phyloP scores from a whole-genome alignment of 371 early-diverging fungal genomes.

The Zopfochytrium polystomum region DNA sequence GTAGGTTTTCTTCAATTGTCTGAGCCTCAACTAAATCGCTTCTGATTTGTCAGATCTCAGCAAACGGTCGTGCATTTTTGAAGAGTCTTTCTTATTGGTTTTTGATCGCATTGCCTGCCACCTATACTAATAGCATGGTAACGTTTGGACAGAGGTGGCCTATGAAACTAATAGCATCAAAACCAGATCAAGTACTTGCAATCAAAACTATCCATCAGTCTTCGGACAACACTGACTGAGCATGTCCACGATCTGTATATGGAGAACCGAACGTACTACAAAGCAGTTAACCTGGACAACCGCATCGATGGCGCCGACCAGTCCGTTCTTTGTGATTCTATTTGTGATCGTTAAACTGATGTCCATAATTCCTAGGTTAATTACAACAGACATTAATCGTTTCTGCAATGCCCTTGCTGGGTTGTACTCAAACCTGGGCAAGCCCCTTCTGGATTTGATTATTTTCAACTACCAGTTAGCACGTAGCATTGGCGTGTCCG shows the following conservation, averaged over 20 bases:
- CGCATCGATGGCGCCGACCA: constrained; percentile 51
- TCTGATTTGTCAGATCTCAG: constrained; percentile 55
- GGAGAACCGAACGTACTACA: constrained; percentile 68
- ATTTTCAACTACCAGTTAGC: constrained; percentile 56
- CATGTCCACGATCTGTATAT: constrained; percentile 61
- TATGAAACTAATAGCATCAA: neutral
- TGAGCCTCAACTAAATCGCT: neutral
- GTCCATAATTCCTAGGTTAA: constrained; percentile 26
- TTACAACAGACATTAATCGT: constrained; percentile 52
- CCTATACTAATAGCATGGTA: constrained; percentile 91
- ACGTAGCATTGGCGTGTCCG: constrained; percentile 44
- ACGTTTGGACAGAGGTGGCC: neutral
- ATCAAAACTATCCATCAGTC: constrained; percentile 44
- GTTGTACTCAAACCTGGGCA: constrained; percentile 55
- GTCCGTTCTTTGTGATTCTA: constrained; percentile 8
- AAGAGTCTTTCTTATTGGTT: constrained; percentile 85
- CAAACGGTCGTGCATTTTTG: constrained; percentile 72
- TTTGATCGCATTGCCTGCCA: constrained; percentile 89
- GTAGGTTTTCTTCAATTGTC: too few relatives aligned
- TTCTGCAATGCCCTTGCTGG: constrained; percentile 48
- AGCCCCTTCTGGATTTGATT: constrained; percentile 53
- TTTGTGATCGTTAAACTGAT: neutral
- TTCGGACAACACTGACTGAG: constrained; percentile 42
- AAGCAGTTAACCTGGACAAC: constrained; percentile 52
- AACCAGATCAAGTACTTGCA: constrained; percentile 42